A percentile compares a stretch with the other conserved stretches of the same genome.
Conservation (phyloP, 2,329 filamentous ascomycete species). For the Trichophyton simii region DNA sequence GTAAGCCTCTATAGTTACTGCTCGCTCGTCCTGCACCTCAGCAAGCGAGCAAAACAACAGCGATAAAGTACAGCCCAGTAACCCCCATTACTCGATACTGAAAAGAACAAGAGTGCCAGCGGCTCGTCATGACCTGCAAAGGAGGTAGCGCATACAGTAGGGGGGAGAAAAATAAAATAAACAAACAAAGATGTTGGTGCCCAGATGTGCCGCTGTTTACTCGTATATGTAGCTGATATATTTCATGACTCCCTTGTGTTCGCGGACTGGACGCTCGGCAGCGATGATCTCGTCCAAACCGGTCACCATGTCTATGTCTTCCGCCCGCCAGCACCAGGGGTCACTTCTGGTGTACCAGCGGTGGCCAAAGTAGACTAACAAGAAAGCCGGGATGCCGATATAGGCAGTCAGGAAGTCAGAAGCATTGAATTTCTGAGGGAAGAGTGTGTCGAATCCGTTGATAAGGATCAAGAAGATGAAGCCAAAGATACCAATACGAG, state of each 20-base stretch:
- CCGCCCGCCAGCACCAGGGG: conserved; percentile 39
- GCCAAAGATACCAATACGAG: conserved; percentile 45
- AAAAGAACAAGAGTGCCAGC: too few relatives aligned
- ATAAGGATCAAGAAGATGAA: conserved; percentile 52
- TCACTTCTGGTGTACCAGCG: conserved; percentile 36
- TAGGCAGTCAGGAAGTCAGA: conserved; percentile 54
- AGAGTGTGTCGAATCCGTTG: conserved; percentile 66
- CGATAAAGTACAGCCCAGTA: too few relatives aligned
- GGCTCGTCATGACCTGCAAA: not conserved
- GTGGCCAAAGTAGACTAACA: conserved; percentile 43
- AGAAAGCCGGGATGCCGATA: conserved; percentile 52
- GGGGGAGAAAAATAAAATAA: not conserved
- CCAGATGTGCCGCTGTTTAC: conserved; percentile 4
- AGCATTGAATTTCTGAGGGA: conserved; percentile 50
- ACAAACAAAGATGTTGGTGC: not conserved
- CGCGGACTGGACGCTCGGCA: conserved; percentile 26
- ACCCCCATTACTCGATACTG: too few relatives aligned
- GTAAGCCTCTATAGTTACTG: too few relatives aligned
- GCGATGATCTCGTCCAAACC: conserved; percentile 43
- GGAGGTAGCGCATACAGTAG: not conserved
- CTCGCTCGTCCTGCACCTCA: too few relatives aligned
- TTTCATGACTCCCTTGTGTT: conserved; percentile 13
- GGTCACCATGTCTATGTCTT: conserved; percentile 42
- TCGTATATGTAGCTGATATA: conserved; percentile 12
- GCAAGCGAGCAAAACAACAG: too few relatives aligned